phyloP scores from a whole-genome alignment of 805 yeast genomes.

The Starmerella vaccinii region DNA sequence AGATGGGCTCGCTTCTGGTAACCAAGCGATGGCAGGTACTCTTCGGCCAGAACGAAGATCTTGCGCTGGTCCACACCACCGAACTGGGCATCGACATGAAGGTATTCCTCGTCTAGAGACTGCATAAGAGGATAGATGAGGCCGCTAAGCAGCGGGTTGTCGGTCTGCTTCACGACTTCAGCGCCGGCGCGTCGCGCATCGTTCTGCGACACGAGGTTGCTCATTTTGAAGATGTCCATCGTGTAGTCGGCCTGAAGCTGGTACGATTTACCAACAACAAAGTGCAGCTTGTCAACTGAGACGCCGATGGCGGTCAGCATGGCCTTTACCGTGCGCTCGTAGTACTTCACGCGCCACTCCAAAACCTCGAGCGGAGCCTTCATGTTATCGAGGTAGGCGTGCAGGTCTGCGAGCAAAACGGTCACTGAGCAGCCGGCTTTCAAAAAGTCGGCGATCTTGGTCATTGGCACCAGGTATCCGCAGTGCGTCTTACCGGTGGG shows the following conservation, averaged over 20 bases:
- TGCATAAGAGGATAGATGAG: slow-evolving; percentile 97
- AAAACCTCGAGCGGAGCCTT: slow-evolving; percentile 94
- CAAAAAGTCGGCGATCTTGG: slow-evolving; percentile 86
- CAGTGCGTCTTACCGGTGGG: slow-evolving; percentile 99
- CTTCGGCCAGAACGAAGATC: slow-evolving; percentile 94
- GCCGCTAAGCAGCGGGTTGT: slow-evolving; percentile 86
- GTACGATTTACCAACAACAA: slow-evolving; percentile 82
- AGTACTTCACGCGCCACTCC: slow-evolving; percentile 77
- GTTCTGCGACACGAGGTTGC: slow-evolving; percentile 80
- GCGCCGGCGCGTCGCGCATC: slow-evolving; percentile 99
- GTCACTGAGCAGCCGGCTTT: slow-evolving; percentile 94
- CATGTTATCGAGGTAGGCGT: slow-evolving; percentile 96
- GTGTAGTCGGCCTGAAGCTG: slow-evolving; percentile 71
- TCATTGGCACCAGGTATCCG: slow-evolving; percentile 97
- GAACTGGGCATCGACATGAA: slow-evolving; percentile 84
- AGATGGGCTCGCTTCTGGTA: slow-evolving; percentile 96
- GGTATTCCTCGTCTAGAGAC: slow-evolving; percentile 87
- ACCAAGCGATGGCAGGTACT: slow-evolving; percentile 73
- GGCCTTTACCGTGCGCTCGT: slow-evolving; percentile 73
- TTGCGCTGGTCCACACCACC: slow-evolving; percentile 99
- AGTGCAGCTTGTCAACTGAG: slow-evolving; percentile 77
- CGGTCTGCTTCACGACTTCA: slow-evolving; percentile 95
- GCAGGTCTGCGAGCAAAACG: slow-evolving; percentile 86
- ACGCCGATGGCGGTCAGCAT: slow-evolving; percentile 79
- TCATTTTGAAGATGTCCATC: slow-evolving; percentile 76